Conservation (phyloP, 1,284 basidiomycete species). For the Irpex sp. region DNA sequence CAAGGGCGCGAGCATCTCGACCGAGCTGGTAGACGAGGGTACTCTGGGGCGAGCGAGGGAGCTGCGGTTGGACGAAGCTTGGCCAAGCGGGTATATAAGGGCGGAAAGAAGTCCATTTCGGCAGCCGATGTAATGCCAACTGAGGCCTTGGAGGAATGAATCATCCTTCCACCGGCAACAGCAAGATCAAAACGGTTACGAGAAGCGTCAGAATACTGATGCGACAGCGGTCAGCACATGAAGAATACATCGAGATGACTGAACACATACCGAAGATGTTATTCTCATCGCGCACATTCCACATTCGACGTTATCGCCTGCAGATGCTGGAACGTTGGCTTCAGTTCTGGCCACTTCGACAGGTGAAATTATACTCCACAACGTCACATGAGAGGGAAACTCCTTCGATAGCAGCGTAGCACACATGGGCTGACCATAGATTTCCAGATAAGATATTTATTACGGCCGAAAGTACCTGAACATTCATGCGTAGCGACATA, state of each 20-base stretch:
- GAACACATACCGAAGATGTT: neutral
- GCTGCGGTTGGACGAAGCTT: neutral
- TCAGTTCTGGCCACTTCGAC: no score
- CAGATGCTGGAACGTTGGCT: neutral
- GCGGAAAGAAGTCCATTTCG: neutral
- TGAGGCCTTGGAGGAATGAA: neutral
- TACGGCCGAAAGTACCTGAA: neutral
- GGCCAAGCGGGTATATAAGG: neutral
- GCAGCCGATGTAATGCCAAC: neutral
- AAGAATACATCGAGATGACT: neutral
- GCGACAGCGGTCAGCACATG: neutral
- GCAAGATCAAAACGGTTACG: neutral
- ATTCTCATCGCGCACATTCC: neutral
- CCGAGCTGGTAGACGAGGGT: neutral
- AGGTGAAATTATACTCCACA: neutral
- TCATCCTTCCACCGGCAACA: neutral
- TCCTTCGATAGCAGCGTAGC: no score
- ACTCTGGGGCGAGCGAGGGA: neutral
- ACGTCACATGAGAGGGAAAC: neutral
- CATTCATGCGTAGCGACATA: neutral
- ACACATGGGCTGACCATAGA: no score
- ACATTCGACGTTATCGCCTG: neutral
- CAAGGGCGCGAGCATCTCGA: neutral
- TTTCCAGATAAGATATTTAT: neutral
- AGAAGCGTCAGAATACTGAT: neutral